A percentile compares a stretch with the other conserved stretches of the same genome.
phyloP scores from a whole-genome alignment of 257 asterid genomes.

The Linderniella brevidens region DNA sequence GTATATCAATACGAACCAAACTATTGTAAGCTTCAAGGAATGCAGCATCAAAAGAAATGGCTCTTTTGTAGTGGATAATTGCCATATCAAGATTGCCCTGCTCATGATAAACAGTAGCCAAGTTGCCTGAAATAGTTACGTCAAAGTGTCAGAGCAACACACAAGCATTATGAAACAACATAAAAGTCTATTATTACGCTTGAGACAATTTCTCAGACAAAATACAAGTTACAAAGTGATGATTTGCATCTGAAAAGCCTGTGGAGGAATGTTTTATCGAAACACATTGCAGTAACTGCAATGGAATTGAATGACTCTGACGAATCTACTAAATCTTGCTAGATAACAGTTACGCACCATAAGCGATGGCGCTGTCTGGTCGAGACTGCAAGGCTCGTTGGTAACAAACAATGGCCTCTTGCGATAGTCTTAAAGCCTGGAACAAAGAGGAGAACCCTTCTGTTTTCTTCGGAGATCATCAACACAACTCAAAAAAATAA shows the following conservation, averaged over 20 bases:
- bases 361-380: constrained; percentile 91
- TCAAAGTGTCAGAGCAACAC: no score
- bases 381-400: constrained; percentile 86
- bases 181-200: no score
- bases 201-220: no score
- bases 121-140: constrained; percentile 30
- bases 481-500: constrained; percentile 6
- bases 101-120: constrained; percentile 86
- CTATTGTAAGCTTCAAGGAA: constrained; percentile 93
- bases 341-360: no score
- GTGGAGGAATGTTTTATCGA: no score
- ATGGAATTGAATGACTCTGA: no score
- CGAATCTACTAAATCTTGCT: no score
- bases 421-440: constrained; percentile 92
- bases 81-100: constrained; percentile 97
- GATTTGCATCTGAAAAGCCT: no score
- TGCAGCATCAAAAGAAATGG: constrained; percentile 82
- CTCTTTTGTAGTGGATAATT: constrained; percentile 73
- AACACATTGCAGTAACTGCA: no score
- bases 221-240: no score
- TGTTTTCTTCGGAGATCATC: constrained; percentile 3
- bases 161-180: no score
- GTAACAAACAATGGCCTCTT: constrained; percentile 85
- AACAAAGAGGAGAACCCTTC: constrained; percentile 40
- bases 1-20: constrained; percentile 35